Evolutionary conservation across 2,329 filamentous ascomycete species (phyloP), one percentile per base, ranked within the genome.

Genomic region (Neurospora sp.): DNA sequence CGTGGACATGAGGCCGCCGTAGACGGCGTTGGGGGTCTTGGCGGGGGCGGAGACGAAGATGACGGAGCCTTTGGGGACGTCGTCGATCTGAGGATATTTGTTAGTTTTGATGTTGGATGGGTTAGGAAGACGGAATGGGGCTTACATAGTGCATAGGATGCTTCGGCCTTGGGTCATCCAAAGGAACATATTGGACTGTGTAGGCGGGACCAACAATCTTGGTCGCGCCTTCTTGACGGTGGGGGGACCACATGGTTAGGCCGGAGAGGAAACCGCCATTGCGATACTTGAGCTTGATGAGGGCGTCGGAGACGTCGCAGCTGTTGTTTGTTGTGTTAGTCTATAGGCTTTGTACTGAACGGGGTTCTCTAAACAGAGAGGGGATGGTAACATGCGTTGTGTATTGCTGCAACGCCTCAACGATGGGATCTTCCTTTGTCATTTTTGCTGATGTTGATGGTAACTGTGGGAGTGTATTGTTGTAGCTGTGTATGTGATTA

Each of bases 151-250:
- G 84, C 0, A 78, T 79, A 11, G 79, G 74, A 28, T 80, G 77
- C 73, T 83, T 85, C 0, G 84, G 82, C 6, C 79, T 78, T 10
- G 82, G 80, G 71, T 85, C 82, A 66, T 80, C 79, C 66, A 83
- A 79, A 4, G 79, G 79, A 15, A 82, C 84, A 73, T 86, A 87
- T 72, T 83, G 80, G 68, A 87, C 85, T 0, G 84, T 87, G 73
- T 85, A 86, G 6, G 84, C 86, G 11, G 83, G 84, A 4, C 86
- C 86, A 23, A 85, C 79, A 69, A 87, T 84, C 76, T 85, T 86
- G 52, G 84, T 84, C 11, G 78, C 72, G 5, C 84, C 84, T 23
- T 80, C 80, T 77, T 86, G 84, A 46, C 82, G 81, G 67, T 81
- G 77, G 1, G 85, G 85, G 2, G 85, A 87, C 80, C 81, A 87